Base-by-base conservation (phyloP, 352 stramenopile genomes). In the Phytophthora megakarya region DNA sequence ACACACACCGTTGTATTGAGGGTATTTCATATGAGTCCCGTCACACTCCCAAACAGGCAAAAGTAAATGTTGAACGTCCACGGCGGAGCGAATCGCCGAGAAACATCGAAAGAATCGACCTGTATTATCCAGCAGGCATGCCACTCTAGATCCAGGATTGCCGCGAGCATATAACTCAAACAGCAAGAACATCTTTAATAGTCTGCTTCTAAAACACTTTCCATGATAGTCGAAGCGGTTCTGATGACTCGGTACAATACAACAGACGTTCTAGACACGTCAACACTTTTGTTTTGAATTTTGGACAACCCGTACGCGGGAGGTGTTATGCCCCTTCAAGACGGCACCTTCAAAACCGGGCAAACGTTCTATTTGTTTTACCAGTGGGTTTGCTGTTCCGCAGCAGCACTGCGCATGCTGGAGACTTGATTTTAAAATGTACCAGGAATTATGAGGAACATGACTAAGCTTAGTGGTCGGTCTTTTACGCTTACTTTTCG, bases 31-130 rank as follows among this genome's bases (percentile, higher is more conserved):
- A n/a, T 47, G 48, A 2, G 58, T 66, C 1, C 47, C 47, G n/a
- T 66, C 58, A 15, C 47, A 60, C 18, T 59, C 47, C 47, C 47
- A 65, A 32, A 53, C 47, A 10, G 38, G 46, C 21, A 65, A 33
- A 12, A 65, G 5, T 0, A 1, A 11, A 9, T 57, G 18, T 18
- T 65, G 45, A 25, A 55, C 25, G 5, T 5, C 1, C 11, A 43
- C 44, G 25, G 47, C 23, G 39, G 1, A 42, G n/a, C 44, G n/a
- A 25, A 49, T 40, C 2, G 54, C 11, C 16, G 55, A 1, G 30
- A 55, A 61, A 16, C 30, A 40, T 23, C 55, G n/a, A 35, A 42
- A 55, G 15, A 62, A 62, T n/a, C 44, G 11, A 1, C 30, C 33
- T 4, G 12, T 1, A 6, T 23, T 45, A 38, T 64, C 45, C 3